A percentile compares a stretch with the other conserved stretches of the same genome.
phyloP scores from a whole-genome alignment of 176 grass and related monocot genomes.

The Tuctoria greenei region DNA sequence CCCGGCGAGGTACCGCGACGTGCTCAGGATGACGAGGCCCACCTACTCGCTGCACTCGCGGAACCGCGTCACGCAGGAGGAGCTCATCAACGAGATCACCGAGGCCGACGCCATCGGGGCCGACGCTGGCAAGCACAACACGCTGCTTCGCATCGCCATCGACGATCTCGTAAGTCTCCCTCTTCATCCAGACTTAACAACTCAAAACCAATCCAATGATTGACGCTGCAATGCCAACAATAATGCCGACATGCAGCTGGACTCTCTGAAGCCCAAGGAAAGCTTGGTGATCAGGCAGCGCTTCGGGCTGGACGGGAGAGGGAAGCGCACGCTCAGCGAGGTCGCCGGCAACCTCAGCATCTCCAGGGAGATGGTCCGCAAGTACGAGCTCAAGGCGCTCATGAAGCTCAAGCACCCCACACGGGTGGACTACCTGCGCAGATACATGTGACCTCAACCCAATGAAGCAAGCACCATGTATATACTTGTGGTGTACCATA shows the following conservation, averaged over 20 bases:
- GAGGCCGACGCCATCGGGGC: slow-evolving; percentile 53
- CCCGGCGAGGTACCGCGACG: slow-evolving; percentile 60
- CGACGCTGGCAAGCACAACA: slow-evolving; percentile 55
- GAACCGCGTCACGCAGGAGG: slow-evolving; percentile 75
- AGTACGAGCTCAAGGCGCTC: slow-evolving; percentile 91
- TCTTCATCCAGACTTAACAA: no score
- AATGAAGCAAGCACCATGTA: no score
- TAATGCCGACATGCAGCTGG: slow-evolving; percentile 75
- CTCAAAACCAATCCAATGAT: no score
- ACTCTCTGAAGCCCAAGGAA: slow-evolving; percentile 96
- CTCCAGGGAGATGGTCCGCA: slow-evolving; percentile 87
- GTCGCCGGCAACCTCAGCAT: slow-evolving; percentile 82
- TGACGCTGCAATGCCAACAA: no score
- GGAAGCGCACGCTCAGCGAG: slow-evolving; percentile 70
- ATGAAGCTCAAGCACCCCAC: slow-evolving; percentile 97
- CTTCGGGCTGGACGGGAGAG: slow-evolving; percentile 81
- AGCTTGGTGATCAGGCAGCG: slow-evolving; percentile 86
- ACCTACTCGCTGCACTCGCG: slow-evolving; percentile 71
- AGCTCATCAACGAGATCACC: slow-evolving; percentile 75
- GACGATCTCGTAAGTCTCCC: slow-evolving; percentile 90
- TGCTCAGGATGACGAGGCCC: slow-evolving; percentile 60
- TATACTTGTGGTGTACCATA: no score
- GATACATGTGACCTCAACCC: slow-evolving; percentile 85
- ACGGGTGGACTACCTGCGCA: slow-evolving; percentile 75
- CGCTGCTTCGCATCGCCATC: slow-evolving; percentile 75